Evolutionary conservation across 169 alveolate genomes (phyloP), one percentile per base, ranked within the genome.

Genomic region (Plasmodium fragile): DNA sequence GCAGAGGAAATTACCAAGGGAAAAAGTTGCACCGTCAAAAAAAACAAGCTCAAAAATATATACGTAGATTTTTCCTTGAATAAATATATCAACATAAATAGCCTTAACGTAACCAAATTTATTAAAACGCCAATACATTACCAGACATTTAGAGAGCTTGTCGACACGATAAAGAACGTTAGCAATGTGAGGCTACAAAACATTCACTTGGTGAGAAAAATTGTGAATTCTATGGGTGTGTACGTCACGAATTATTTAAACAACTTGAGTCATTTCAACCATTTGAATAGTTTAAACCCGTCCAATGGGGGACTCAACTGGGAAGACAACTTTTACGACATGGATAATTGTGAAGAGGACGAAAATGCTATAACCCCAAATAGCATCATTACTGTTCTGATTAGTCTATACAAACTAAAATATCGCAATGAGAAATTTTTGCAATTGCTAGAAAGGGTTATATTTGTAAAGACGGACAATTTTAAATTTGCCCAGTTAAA

Each of bases 61-160:
- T 85, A 85, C 49, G 45, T 85, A 16, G 83, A 73, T 75, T 85
- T 85, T 75, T 85, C 85, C 13, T 41, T 85, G 65, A 85, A 85
- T 55, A 85, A 85, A 85, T 85, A 85, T 75, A 34, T 85, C 39
- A 85, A 85, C 71, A 85, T 85, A 22, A 85, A 85, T 85, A 85
- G 93, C 45, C 65, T 85, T 39, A 55, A 85, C 43, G 83, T 77
- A 32, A 39, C 53, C 18, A 85, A 53, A 34, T 85, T 85, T 43
- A 85, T 85, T 32, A 75, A 55, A 34, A 85, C 93, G 8, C 93
- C 93, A 7, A 85, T 85, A 73, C 93, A 85, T 77, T 85, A 85
- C 13, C 93, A 85, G 70, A 73, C 70, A 4, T 85, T 69, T 73
- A 52, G 69, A 22, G 93, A 85, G 41, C 70, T 85, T 22, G 93